Evolutionary conservation across 108 stramenopile genomes (phyloP), one percentile per base, ranked within the genome.

Genomic region (Hondaea fermentalgiana): DNA sequence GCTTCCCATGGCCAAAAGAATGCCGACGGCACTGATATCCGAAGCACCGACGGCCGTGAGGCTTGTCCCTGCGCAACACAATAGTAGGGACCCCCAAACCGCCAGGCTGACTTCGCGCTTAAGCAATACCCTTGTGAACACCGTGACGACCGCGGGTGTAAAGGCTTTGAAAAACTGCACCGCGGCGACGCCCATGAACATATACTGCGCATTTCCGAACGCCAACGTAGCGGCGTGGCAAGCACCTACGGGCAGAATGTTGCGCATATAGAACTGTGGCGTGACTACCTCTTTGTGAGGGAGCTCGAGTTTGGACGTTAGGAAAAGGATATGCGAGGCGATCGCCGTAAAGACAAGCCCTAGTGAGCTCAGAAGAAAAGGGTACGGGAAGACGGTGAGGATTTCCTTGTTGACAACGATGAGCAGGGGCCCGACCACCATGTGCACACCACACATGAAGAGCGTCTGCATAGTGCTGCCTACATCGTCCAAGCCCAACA

Each of bases 171-270:
- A 53, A 23, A 83, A 83, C 5, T 83, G 76, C 49, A 83, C 51
- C 10, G 51, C 45, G 76, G 76, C 76, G 14, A 83, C 76, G n/a
- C 76, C 76, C 72, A 91, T 72, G 5, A 72, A 90, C 35, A 91
- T 72, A 72, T 91, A 91, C 1, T 72, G 88, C 35, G 88, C 88
- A 57, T 91, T 91, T n/a, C 91, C 91, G 47, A 91, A 91, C 5
- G 69, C 72, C 16, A 91, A 43, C 23, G 91, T 89, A 4, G 89
- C 72, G 42, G 91, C 91, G 64, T 60, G 60, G 53, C 76, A 76
- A 6, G 88, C 57, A 19, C 91, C 89, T 42, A 91, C 87, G 43
- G 89, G 89, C 14, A 89, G 45, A 29, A 91, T 60, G n/a, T 60
- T 83, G 10, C 28, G 6, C 12, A 55, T 5, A 28, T 60, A 89